Percentiles rank a stretch among this genome's conserved stretches.
Conservation (phyloP, 257 asterid species). For the Catharanthus roseus region DNA sequence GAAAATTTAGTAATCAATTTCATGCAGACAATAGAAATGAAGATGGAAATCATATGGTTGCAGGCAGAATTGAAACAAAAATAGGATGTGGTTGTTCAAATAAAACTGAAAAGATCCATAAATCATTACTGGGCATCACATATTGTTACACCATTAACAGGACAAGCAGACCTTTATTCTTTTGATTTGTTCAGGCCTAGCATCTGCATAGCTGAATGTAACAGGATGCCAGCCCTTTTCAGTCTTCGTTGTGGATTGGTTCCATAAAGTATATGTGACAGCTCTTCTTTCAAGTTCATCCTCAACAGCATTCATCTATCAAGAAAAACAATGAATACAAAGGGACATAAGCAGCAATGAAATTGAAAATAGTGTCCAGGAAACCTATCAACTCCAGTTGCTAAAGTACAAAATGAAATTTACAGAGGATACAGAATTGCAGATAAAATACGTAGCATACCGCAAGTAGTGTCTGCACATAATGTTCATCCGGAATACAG, state of each 20-base stretch:
- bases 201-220: conserved; percentile 56
- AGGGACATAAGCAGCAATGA: background rate
- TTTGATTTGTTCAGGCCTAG: conserved; percentile 60
- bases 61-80: background rate
- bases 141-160: background rate
- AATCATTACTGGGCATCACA: background rate
- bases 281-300: conserved; percentile 86
- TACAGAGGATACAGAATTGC: background rate
- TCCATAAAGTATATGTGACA: conserved; percentile 81
- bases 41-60: background rate
- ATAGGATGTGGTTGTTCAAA: background rate
- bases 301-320: conserved; percentile 70
- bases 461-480: conserved; percentile 80
- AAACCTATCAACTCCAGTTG: background rate
- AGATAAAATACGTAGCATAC: conserved; percentile 34
- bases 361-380: background rate
- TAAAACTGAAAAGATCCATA: background rate
- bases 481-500: conserved; percentile 99
- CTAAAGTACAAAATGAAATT: background rate
- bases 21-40: background rate
- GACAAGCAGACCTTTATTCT: conserved; percentile 54
- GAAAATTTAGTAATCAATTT: background rate
- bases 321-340: conserved; percentile 3
- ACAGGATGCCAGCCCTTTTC: conserved; percentile 83
- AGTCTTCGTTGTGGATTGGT: conserved; percentile 45